Base-by-base conservation (phyloP, 345 rosid species). In the Draba incana region DNA sequence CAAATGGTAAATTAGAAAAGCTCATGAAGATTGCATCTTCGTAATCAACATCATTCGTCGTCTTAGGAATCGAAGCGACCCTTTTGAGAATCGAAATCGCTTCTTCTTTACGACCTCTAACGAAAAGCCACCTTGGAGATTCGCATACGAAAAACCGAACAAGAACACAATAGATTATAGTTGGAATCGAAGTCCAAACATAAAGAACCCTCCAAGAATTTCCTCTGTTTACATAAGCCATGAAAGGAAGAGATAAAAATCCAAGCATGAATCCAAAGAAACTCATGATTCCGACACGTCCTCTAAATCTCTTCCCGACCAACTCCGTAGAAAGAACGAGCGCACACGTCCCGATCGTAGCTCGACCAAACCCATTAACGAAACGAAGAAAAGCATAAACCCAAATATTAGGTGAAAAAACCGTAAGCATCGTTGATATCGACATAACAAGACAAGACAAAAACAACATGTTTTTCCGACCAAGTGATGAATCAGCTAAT, bases 61-160 rank as follows among this genome's bases (percentile, higher is more conserved):
- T 25, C 1, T 8, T 4, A 0, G 77, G 61, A 9, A 15, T 57
- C 39, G 25, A 37, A 8, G 86, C 75, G 31, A 87, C 79, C 4
- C 80, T 72, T 67, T 79, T 72, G n/a, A 90, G 77, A 30, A 81
- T 78, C 10, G 68, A 69, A 14, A 81, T 50, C 0, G 92, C 96
- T 79, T 89, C 90, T 39, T 80, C 82, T 49, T 39, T 74, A 20
- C 86, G 79, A 53, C 88, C 86, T 51, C 37, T 77, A 41, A 82
- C 67, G 46, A 80, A 77, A 27, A 84, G 81, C 88, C 90, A 86
- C 49, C 86, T 77, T 0, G 91, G 88, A 15, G 86, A 86, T 66
- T 86, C 88, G 0, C 67, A 68, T 0, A 86, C 81, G 0, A 81
- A 71, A 30, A 79, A 68, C 4, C 69, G 76, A 46, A 74, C 73